A percentile compares a stretch with the other conserved stretches of the same genome.
phyloP scores from a whole-genome alignment of 1,284 basidiomycete species.

The Puccinia triticina region DNA sequence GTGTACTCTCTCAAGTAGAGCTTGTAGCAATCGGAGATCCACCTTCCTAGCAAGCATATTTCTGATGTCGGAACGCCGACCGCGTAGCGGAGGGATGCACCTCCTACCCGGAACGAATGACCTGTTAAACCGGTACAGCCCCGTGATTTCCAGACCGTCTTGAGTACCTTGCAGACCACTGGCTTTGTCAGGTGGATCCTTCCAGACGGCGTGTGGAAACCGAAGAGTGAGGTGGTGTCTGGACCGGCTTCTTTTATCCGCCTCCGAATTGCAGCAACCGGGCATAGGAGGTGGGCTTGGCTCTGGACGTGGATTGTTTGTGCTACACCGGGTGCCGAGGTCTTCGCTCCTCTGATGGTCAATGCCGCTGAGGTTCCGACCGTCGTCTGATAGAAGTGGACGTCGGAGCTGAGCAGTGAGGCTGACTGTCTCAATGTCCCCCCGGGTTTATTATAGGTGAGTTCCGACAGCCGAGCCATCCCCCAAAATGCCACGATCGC shows the following conservation, averaged over 20 bases:
- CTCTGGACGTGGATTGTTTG: too few species aligned
- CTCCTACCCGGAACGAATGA: too few species aligned
- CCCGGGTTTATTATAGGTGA: background rate
- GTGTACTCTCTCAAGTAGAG: too few species aligned
- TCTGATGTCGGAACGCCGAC: too few species aligned
- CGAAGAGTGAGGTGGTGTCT: background rate
- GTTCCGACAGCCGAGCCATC: background rate
- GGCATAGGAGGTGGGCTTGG: background rate
- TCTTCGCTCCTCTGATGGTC: background rate
- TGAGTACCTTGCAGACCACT: background rate
- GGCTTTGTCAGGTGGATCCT: background rate
- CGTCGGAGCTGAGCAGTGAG: background rate
- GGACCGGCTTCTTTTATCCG: background rate
- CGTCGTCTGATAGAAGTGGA: background rate
- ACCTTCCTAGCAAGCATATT: too few species aligned
- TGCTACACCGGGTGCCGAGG: background rate
- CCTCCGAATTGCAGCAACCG: background rate
- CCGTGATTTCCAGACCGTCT: background rate
- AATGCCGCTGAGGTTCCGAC: too few species aligned
- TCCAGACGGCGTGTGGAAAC: background rate
- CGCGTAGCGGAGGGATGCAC: too few species aligned
- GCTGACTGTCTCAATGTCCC: background rate
- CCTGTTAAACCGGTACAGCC: background rate
- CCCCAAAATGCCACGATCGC: background rate
- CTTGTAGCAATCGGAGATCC: too few species aligned